Conservation (phyloP, 768 basidiomycete species). For the Ramaria sp. region DNA sequence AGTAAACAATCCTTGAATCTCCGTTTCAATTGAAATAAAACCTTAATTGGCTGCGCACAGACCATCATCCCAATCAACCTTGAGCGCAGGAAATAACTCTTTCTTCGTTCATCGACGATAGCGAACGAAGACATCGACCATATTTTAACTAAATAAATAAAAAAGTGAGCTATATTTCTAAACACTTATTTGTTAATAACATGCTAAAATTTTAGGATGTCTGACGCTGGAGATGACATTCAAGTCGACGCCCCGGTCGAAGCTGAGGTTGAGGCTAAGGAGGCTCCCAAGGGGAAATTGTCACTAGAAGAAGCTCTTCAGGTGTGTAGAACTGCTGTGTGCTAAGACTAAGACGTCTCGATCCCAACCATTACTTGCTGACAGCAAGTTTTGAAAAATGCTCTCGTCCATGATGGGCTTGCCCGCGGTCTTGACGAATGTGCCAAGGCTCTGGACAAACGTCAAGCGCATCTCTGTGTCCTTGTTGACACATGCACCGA, state of each 20-base stretch:
- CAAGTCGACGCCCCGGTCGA: constrained; percentile 57
- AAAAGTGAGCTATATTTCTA: constrained; percentile 19
- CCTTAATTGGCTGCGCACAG: neutral
- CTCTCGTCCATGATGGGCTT: constrained; percentile 95
- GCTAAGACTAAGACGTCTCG: neutral
- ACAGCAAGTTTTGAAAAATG: constrained; percentile 98
- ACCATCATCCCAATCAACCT: constrained; percentile 6
- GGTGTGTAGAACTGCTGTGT: constrained; percentile 27
- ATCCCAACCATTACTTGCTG: constrained; percentile 1
- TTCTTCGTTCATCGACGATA: constrained; percentile 79
- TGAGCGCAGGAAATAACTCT: neutral
- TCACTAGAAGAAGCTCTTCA: constrained; percentile 92
- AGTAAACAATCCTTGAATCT: no score
- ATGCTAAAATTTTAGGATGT: constrained; percentile 47
- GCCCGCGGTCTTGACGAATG: constrained; percentile 96
- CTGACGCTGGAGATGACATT: constrained; percentile 97
- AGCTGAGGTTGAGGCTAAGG: constrained; percentile 69
- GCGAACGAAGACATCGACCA: constrained; percentile 82
- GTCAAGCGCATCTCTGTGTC: constrained; percentile 96
- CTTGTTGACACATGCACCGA: constrained; percentile 99
- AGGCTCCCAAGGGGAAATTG: constrained; percentile 92
- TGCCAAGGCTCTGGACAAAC: constrained; percentile 97
- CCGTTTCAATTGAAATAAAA: neutral
- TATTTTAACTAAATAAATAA: constrained; percentile 11
- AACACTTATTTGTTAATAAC: neutral